phyloP scores from a whole-genome alignment of 208 protist genomes.

The Trypanosoma theileri region DNA sequence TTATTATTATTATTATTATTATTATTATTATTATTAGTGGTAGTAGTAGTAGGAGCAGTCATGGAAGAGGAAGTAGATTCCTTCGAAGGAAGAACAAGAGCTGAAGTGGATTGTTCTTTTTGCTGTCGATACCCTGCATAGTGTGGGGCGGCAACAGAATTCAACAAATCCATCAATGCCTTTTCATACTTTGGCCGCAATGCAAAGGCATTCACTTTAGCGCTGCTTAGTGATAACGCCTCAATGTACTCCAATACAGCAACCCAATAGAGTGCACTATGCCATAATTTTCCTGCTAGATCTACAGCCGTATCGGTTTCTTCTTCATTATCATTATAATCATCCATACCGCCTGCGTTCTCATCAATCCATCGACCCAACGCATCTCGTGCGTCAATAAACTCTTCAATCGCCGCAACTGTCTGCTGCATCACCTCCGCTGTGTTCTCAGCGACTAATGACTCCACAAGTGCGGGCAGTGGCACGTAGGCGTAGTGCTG shows the following conservation, averaged over 20 bases:
- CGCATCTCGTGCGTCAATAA: slow-evolving; percentile 61
- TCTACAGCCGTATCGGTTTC: slow-evolving; percentile 20
- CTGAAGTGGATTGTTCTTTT: neutral
- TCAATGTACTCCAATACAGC: slow-evolving; percentile 67
- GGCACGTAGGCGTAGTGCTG: slow-evolving; percentile 42
- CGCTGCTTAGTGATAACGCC: slow-evolving; percentile 59
- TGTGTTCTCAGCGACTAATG: slow-evolving; percentile 70
- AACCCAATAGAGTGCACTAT: slow-evolving; percentile 68
- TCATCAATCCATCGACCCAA: slow-evolving; percentile 39
- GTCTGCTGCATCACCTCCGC: slow-evolving; percentile 64
- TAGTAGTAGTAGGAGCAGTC: neutral
- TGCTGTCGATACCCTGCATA: neutral
- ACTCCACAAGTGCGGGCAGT: slow-evolving; percentile 70
- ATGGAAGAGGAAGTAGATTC: neutral
- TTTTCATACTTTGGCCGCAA: slow-evolving; percentile 72
- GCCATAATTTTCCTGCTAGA: slow-evolving; percentile 29
- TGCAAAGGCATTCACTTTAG: slow-evolving; percentile 50
- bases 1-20: too few relatives aligned
- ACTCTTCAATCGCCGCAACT: slow-evolving; percentile 69
- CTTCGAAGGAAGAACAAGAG: neutral
- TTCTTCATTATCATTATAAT: slow-evolving; percentile 22
- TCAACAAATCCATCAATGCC: slow-evolving; percentile 66
- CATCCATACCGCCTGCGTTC: slow-evolving; percentile 4
- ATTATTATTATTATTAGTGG: neutral
- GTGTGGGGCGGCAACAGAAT: slow-evolving; percentile 30